Conservation (phyloP, 1,139 yeast species). For the Geotrichum cucujoidarum region DNA sequence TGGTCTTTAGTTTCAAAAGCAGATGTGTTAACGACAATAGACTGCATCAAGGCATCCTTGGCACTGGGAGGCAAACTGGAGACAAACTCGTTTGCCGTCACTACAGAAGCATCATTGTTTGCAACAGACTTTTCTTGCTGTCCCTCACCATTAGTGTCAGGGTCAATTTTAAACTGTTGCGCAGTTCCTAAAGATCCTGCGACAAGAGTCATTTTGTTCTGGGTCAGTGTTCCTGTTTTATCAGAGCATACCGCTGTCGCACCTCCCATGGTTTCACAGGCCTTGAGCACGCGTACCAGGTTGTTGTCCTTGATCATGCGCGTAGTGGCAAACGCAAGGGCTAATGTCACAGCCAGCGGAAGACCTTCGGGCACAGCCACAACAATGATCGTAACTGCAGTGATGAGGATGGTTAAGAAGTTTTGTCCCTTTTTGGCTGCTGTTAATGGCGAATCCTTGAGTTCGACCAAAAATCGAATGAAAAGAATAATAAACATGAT, state of each 20-base stretch:
- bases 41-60: constrained; percentile 46
- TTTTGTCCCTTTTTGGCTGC: constrained; percentile 77
- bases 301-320: constrained; percentile 97
- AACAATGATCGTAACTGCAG: constrained; percentile 86
- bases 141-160: constrained; percentile 16
- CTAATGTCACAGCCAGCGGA: constrained; percentile 92
- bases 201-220: constrained; percentile 85
- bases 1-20: constrained; percentile 66
- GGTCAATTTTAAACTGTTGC: constrained; percentile 38
- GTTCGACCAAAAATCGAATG: constrained; percentile 65
- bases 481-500: constrained; percentile 72
- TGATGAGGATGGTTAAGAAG: constrained; percentile 80
- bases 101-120: neutral
- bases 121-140: neutral
- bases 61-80: constrained; percentile 34
- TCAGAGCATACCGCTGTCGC: constrained; percentile 97
- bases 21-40: constrained; percentile 75
- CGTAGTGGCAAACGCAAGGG: constrained; percentile 95
- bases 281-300: constrained; percentile 83
- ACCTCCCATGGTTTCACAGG: constrained; percentile 98
- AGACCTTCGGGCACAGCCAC: constrained; percentile 99
- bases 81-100: constrained; percentile 37
- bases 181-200: constrained; percentile 57
- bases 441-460: constrained; percentile 48
- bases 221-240: constrained; percentile 92